Base-by-base conservation (phyloP, 768 basidiomycete genomes). In the Lactarius deliciosus region DNA sequence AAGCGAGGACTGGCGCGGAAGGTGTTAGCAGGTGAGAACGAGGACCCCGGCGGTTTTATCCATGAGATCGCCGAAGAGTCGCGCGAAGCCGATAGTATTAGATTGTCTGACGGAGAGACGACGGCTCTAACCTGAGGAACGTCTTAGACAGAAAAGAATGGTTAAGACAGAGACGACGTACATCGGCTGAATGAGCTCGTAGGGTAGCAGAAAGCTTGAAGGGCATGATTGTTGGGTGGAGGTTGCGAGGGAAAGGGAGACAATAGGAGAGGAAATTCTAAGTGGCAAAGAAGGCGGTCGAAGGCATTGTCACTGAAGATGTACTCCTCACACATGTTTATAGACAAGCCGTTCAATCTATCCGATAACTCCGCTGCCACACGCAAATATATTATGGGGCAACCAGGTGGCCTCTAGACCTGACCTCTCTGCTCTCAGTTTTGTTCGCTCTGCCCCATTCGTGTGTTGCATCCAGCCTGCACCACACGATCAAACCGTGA, bases 51-150 rank as follows among this genome's bases (percentile, higher is more conserved):
- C 45, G 81, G 72, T 75, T 85, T 83, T 63, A 82, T 80, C 96
- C 96, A 98, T 36, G 87, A 81, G 75, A 96, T 92, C 70, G 94
- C 91, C 50, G 94, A 92, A 18, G 91, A 81, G 82, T 98, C 96
- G 74, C 96, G 87, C 56, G 96, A 97, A 67, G 90, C 91, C 25
- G 95, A 97, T 68, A 98, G 82, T 69, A 98, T 80, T 69, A 94
- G 82, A 71, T 86, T 80, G 76, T 91, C 80, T 34, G 86, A 85
- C 41, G 94, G 92, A 54, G 92, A 86, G 61, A 79, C 85, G 68
- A 98, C 80, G 41, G 86, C 90, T 74, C 94, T 89, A 70, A 96
- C 94, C 93, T 96, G 60, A 34, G n/a, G 74, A 43, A 72, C 71
- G 66, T 70, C 25, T 28, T 57, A 68, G 43, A 63, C 68, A 56